Base-by-base conservation (phyloP, 2,329 filamentous ascomycete species). In the Penicillium sp. region DNA sequence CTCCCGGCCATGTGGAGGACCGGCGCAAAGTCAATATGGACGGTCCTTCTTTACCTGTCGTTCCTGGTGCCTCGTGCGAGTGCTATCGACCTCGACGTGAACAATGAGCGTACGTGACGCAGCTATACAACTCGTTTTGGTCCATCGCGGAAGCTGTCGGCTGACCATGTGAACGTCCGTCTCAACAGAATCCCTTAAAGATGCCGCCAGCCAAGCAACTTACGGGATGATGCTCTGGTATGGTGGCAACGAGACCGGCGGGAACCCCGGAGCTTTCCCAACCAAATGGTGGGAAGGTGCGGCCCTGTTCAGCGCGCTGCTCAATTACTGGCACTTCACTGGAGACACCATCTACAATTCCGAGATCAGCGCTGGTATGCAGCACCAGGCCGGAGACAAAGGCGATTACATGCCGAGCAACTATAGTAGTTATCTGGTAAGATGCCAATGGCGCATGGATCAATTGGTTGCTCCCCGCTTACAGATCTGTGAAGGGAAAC, bases 271-370 rank as follows among this genome's bases (percentile, higher is more conserved):
- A 32, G 65, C 76, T 39, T 68, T 89, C 20, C 79, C 80, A 3
- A 84, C 83, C 60, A 86, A 86, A 71, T 87, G 83, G 83, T 87
- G 83, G 83, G 80, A 87, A 59, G 80, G 79, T 4, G 79, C 80
- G 36, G 79, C 80, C 10, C 72, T 87, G 67, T 84, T 84, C 74
- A 79, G 81, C 47, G 77, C 80, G 1, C 68, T 84, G 52, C 72
- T 87, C 29, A 81, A 86, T 62, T 87, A 87, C 62, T 84, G 80
- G 78, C 77, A 81, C 47, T 74, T 78, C 40, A 86, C 82, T 0
- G 80, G 80, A 40, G 82, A 86, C 60, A 57, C 67, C 3, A 74
- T 73, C 37, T 86, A 82, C 66, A 84, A 85, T 60, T 58, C 73
- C 7, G 71, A 78, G 9, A 68, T 80, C 11, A 78, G 71, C 40